Evolutionary conservation across 257 asterid genomes (phyloP).

Genomic region (Solanum piurae): DNA sequence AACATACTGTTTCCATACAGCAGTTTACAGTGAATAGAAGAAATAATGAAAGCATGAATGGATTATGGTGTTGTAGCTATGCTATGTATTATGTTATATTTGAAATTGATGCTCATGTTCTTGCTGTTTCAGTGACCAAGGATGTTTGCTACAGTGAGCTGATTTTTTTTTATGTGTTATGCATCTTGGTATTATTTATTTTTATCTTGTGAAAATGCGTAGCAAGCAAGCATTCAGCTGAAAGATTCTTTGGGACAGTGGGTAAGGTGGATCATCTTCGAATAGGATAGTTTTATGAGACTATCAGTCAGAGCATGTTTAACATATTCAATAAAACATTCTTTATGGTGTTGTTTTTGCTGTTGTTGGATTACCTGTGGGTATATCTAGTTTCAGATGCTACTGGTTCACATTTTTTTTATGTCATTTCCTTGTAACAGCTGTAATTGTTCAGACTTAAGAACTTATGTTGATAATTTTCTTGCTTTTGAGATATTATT

Average conservation of each 20-base stretch:
- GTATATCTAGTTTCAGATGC: background rate
- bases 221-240: background rate
- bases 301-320: background rate
- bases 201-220: background rate
- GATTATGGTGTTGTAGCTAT: background rate
- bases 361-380: background rate
- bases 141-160: background rate
- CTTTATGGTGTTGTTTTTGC: background rate
- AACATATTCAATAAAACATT: background rate
- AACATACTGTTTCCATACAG: background rate
- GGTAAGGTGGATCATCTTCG: background rate
- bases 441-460: background rate
- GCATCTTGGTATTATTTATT: background rate
- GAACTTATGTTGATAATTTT: background rate
- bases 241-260: background rate
- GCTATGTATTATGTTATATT: background rate
- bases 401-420: background rate
- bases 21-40: background rate
- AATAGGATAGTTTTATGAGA: background rate
- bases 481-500: background rate
- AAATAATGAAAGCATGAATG: background rate
- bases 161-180: background rate
- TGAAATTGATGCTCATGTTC: background rate
- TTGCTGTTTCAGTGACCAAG: background rate
- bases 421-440: background rate